Conservation (phyloP, 148 eudicot species). For the Rhododendron vialii region DNA sequence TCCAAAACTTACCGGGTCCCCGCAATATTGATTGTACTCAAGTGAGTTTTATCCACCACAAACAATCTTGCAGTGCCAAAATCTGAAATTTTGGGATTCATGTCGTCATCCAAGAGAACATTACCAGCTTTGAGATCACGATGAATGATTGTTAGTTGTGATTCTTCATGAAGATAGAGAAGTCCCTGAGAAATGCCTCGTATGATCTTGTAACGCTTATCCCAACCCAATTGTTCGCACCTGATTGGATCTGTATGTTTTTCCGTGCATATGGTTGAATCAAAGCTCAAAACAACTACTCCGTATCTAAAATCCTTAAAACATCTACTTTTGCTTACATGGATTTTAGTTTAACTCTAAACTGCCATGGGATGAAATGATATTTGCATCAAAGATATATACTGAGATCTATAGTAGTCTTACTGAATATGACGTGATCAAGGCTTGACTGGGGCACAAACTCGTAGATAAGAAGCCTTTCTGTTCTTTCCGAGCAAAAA, state of each 20-base stretch:
- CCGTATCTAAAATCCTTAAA: not conserved
- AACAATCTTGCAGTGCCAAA: not conserved
- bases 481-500: too few species aligned
- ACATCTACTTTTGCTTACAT: not conserved
- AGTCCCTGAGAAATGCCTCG: constrained; percentile 51
- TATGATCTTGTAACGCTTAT: constrained; percentile 43
- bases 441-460: too few species aligned
- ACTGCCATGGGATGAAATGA: too few species aligned
- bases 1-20: not conserved
- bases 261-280: not conserved
- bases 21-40: not conserved
- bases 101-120: not conserved
- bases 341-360: too few species aligned
- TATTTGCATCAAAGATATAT: too few species aligned
- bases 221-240: constrained; percentile 36
- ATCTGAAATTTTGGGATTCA: not conserved
- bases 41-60: not conserved
- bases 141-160: not conserved
- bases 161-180: constrained; percentile 19
- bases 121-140: not conserved
- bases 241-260: constrained; percentile 30
- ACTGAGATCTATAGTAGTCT: too few species aligned
- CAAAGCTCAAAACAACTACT: not conserved
- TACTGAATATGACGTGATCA: too few species aligned
- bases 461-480: too few species aligned